Conservation (phyloP, 2,329 filamentous ascomycete genomes). For the Sclerotinia glacialis region DNA sequence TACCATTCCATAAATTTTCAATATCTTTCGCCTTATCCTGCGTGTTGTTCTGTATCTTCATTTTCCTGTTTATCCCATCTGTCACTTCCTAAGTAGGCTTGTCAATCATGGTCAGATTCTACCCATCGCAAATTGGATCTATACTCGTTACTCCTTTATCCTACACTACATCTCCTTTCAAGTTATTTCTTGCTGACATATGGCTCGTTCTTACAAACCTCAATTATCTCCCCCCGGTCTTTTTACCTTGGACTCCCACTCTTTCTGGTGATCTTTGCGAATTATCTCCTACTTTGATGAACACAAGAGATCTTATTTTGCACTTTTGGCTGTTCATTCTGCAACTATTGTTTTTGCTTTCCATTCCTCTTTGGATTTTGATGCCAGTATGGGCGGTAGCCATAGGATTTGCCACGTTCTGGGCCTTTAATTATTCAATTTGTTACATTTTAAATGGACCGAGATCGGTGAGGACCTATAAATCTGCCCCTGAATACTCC, state of each 20-base stretch:
- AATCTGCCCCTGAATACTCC: slow-evolving; percentile 54
- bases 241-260: neutral
- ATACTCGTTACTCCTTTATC: slow-evolving; percentile 36
- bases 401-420: slow-evolving; percentile 44
- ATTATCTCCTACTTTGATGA: slow-evolving; percentile 56
- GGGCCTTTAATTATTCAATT: slow-evolving; percentile 50
- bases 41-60: neutral
- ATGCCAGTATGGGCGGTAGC: slow-evolving; percentile 50
- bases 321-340: slow-evolving; percentile 57
- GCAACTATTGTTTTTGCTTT: slow-evolving; percentile 60
- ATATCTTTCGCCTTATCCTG: neutral
- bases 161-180: slow-evolving; percentile 26
- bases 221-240: slow-evolving; percentile 42
- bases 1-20: neutral
- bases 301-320: slow-evolving; percentile 55
- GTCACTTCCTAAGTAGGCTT: neutral
- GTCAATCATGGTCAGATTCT: slow-evolving; percentile 49
- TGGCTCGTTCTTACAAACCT: neutral
- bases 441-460: slow-evolving; percentile 55
- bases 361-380: slow-evolving; percentile 51
- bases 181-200: slow-evolving; percentile 21
- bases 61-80: neutral
- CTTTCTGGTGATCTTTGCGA: slow-evolving; percentile 49
- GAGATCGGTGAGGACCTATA: slow-evolving; percentile 44
- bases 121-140: slow-evolving; percentile 55